Evolutionary conservation across 2,329 filamentous ascomycete genomes (phyloP).

Genomic region (Colletotrichum tanaceti): DNA sequence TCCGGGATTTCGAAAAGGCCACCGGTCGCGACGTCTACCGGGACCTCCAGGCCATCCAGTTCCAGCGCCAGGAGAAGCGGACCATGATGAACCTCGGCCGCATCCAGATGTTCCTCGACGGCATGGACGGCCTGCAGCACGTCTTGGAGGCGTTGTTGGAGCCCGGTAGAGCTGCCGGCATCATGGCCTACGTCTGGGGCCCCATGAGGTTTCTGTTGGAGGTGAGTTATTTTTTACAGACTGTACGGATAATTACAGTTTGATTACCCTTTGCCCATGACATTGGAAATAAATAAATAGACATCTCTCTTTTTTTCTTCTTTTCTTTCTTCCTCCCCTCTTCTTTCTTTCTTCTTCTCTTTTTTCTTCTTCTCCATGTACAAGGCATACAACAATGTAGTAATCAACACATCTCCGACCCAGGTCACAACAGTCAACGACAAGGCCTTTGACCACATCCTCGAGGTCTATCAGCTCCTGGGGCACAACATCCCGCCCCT

Average conservation of each 20-base stretch:
- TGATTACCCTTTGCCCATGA: too few relatives aligned
- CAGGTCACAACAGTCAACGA: conserved; percentile 30
- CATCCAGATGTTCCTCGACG: conserved; percentile 44
- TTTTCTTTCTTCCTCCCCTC: too few relatives aligned
- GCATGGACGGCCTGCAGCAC: conserved; percentile 42
- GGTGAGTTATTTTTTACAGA: too few relatives aligned
- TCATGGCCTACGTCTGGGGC: conserved; percentile 48
- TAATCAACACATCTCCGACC: not conserved
- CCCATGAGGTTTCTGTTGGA: conserved; percentile 45
- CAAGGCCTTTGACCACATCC: conserved; percentile 35
- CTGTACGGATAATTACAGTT: too few relatives aligned
- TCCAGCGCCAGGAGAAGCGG: conserved; percentile 44
- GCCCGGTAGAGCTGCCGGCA: conserved; percentile 14
- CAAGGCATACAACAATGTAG: too few relatives aligned
- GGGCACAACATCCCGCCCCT: conserved; percentile 23
- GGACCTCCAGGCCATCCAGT: conserved; percentile 45
- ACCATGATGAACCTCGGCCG: conserved; percentile 47
- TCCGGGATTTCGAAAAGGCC: conserved; percentile 40
- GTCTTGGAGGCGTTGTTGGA: conserved; percentile 9
- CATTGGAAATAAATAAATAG: accelerated
- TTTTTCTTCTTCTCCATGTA: too few relatives aligned
- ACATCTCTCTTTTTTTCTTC: not conserved
- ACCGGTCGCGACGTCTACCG: conserved; percentile 41
- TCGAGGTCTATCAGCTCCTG: conserved; percentile 36
- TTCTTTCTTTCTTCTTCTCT: too few relatives aligned